Evolutionary conservation across 2,329 filamentous ascomycete genomes (phyloP).

Genomic region (Didymella keratinophila): DNA sequence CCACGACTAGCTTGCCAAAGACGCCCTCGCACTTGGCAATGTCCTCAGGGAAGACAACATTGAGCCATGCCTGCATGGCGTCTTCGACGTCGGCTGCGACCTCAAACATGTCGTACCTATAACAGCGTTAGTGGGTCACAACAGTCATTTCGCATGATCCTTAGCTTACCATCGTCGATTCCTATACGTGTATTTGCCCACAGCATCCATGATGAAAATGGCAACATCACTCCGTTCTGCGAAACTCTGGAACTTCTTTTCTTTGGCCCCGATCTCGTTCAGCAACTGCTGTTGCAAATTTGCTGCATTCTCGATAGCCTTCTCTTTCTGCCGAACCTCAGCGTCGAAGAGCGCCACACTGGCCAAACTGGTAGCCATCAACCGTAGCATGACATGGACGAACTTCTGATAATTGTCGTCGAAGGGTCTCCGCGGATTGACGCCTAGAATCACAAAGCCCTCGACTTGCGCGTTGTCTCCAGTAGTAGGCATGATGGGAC

Average conservation of each 20-base stretch:
- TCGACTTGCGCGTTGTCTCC: slow-evolving; percentile 42
- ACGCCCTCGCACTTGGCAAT: slow-evolving; percentile 38
- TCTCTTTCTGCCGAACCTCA: slow-evolving; percentile 48
- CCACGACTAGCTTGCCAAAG: slow-evolving; percentile 42
- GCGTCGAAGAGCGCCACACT: slow-evolving; percentile 52
- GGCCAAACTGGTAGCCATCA: slow-evolving; percentile 51
- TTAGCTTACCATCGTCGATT: slow-evolving; percentile 50
- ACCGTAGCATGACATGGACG: slow-evolving; percentile 46
- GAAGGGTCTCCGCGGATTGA: slow-evolving; percentile 51
- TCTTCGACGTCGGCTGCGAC: slow-evolving; percentile 27
- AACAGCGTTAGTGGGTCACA: not conserved
- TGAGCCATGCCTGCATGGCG: slow-evolving; percentile 30
- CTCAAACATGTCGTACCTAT: slow-evolving; percentile 41
- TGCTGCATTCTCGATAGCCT: slow-evolving; percentile 44
- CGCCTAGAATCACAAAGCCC: slow-evolving; percentile 51
- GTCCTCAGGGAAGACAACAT: slow-evolving; percentile 47
- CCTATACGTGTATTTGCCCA: slow-evolving; percentile 50
- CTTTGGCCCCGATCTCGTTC: slow-evolving; percentile 46
- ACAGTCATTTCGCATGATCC: not conserved
- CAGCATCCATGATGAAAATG: slow-evolving; percentile 50
- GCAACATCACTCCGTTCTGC: slow-evolving; percentile 51
- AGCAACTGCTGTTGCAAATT: slow-evolving; percentile 45
- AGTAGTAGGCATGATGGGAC: slow-evolving; percentile 48
- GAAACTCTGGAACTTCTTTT: slow-evolving; percentile 50
- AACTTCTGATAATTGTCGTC: slow-evolving; percentile 52